Evolutionary conservation across 495 filamentous ascomycete genomes (phyloP).

Genomic region (Talaromyces adpressus): DNA sequence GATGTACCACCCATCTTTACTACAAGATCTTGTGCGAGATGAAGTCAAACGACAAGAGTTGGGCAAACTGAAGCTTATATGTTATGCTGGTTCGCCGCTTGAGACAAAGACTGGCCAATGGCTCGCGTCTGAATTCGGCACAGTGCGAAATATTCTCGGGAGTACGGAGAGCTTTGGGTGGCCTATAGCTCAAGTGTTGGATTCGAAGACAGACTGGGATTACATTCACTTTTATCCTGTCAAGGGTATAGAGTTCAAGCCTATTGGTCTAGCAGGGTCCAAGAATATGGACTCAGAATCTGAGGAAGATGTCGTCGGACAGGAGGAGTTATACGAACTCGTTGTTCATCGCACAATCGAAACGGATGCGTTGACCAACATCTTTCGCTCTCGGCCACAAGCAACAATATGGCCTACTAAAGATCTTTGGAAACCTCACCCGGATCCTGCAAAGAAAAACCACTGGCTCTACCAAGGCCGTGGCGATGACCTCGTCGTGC

Average conservation of each 20-base stretch:
- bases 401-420: neutral
- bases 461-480: constrained; percentile 8
- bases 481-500: constrained; percentile 1
- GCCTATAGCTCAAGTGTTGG: neutral
- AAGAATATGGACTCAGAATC: neutral
- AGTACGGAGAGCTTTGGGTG: constrained; percentile 3
- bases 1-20: constrained; percentile 3
- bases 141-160: neutral
- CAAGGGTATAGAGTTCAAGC: neutral
- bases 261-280: neutral
- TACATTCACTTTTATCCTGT: constrained; percentile 3
- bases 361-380: constrained; percentile 1
- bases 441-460: neutral
- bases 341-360: constrained; percentile 1
- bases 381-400: neutral
- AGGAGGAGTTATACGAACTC: constrained; percentile 3
- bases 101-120: constrained; percentile 3
- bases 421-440: constrained; percentile 6
- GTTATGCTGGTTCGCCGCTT: constrained; percentile 1
- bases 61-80: neutral
- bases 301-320: neutral
- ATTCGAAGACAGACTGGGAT: neutral
- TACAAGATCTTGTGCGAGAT: constrained; percentile 6
- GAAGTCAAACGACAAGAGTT: constrained; percentile 3
- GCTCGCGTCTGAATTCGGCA: constrained; percentile 1